Conservation (phyloP, 352 stramenopile species). For the Plasmopara muralis region DNA sequence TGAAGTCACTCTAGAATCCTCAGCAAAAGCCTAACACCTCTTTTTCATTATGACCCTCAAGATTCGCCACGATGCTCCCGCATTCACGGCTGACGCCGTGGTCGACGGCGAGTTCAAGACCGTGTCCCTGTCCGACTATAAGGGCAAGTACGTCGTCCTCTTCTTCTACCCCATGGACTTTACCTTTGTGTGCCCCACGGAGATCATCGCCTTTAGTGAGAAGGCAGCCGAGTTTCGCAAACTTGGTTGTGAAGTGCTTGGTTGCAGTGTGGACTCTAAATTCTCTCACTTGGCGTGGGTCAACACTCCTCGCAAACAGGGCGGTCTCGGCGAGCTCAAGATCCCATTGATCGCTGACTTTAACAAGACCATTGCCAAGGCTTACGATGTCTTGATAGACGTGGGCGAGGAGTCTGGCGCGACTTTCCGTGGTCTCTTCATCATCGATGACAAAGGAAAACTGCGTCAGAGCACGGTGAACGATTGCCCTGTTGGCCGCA, state of each 20-base stretch:
- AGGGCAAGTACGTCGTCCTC: conserved; percentile 86
- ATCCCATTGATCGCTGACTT: conserved; percentile 87
- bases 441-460: conserved; percentile 83
- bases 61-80: conserved; percentile 57
- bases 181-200: conserved; percentile 87
- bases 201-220: conserved; percentile 87
- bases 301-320: conserved; percentile 82
- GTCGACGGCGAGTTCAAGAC: conserved; percentile 80
- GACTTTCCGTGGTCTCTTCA: conserved; percentile 82
- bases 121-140: conserved; percentile 74
- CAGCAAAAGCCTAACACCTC: not conserved
- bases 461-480: conserved; percentile 85
- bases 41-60: conserved; percentile 38
- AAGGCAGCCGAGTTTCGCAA: conserved; percentile 63
- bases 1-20: too few relatives aligned
- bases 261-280: conserved; percentile 78
- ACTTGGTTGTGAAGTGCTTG: conserved; percentile 65
- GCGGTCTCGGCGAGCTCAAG: conserved; percentile 85
- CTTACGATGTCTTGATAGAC: conserved; percentile 79
- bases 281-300: conserved; percentile 86
- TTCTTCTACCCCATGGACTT: conserved; percentile 92
- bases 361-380: conserved; percentile 68
- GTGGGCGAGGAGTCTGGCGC: conserved; percentile 55
- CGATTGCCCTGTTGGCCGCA: conserved; percentile 79
- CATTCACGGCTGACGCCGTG: conserved; percentile 70